A percentile compares a stretch with the other conserved stretches of the same genome.
Evolutionary conservation across 148 eudicot genomes (phyloP).

Genomic region (Silene uniflora): DNA sequence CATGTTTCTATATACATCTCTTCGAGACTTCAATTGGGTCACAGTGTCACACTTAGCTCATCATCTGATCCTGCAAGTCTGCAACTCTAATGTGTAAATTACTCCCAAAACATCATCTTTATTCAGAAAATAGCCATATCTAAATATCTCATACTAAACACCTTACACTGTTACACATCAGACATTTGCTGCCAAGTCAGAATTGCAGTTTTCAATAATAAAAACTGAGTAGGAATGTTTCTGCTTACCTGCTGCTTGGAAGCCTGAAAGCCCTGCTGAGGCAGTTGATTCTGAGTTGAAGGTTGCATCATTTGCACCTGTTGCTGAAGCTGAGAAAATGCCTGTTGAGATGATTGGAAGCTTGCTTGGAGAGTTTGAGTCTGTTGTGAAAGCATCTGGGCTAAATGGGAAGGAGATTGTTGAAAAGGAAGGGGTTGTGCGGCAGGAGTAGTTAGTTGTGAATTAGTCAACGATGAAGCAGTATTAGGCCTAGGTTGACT

Average conservation of each 20-base stretch:
- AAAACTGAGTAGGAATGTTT: background rate
- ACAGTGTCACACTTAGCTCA: background rate
- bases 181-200: background rate
- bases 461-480: slow-evolving; percentile 36
- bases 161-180: background rate
- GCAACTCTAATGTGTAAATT: no score
- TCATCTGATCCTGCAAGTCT: background rate
- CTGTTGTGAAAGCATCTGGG: slow-evolving; percentile 93
- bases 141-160: background rate
- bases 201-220: background rate
- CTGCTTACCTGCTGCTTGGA: slow-evolving; percentile 56
- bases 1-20: background rate
- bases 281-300: slow-evolving; percentile 44
- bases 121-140: background rate
- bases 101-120: background rate
- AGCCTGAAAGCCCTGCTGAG: slow-evolving; percentile 55
- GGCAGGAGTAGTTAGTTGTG: slow-evolving; percentile 36
- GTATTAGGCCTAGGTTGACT: slow-evolving; percentile 39
- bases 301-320: slow-evolving; percentile 89
- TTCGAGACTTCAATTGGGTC: background rate
- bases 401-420: slow-evolving; percentile 79
- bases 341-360: slow-evolving; percentile 83
- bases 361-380: slow-evolving; percentile 85
- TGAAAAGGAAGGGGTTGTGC: slow-evolving; percentile 43
- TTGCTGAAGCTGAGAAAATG: slow-evolving; percentile 84